Conservation (phyloP, 495 filamentous ascomycete genomes). For the Daldinia loculata region DNA sequence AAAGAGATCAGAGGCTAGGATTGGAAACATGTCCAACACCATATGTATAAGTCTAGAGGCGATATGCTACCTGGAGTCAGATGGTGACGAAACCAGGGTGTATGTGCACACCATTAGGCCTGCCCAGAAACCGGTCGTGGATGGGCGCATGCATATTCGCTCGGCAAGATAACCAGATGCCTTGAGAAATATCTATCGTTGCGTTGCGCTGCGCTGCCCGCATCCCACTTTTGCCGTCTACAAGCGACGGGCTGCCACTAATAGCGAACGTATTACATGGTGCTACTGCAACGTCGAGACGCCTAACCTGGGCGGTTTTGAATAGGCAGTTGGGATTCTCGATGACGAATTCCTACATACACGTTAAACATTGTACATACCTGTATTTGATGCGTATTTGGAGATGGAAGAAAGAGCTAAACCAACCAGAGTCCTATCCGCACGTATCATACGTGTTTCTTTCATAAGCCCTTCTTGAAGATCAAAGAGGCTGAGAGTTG, state of each 20-base stretch:
- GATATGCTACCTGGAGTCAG: conserved; percentile 38
- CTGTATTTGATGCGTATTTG: background rate
- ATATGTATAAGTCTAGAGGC: conserved; percentile 16
- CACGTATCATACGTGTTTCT: background rate
- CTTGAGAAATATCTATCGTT: conserved; percentile 16
- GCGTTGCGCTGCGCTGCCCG: conserved; percentile 23
- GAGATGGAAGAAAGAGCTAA: background rate
- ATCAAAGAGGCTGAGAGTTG: conserved; percentile 35
- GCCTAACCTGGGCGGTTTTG: background rate
- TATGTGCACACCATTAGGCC: conserved; percentile 37
- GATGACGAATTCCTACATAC: conserved; percentile 4
- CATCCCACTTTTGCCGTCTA: conserved; percentile 25
- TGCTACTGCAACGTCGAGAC: conserved; percentile 28
- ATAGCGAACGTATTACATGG: conserved; percentile 27
- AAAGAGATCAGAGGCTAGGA: conserved; percentile 25
- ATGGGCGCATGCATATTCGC: conserved; percentile 32
- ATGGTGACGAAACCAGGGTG: conserved; percentile 40
- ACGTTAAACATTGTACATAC: background rate
- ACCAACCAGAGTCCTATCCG: background rate
- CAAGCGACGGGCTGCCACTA: conserved; percentile 22
- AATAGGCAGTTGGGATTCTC: background rate
- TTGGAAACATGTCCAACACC: conserved; percentile 24
- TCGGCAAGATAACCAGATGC: conserved; percentile 44
- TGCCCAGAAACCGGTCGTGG: conserved; percentile 28
- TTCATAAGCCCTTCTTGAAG: conserved; percentile 13